These are phyloP conservation scores for Phoma herbarum DNA, from an alignment of 2,329 filamentous ascomycete species.

Conservation along the genomic window DNA sequence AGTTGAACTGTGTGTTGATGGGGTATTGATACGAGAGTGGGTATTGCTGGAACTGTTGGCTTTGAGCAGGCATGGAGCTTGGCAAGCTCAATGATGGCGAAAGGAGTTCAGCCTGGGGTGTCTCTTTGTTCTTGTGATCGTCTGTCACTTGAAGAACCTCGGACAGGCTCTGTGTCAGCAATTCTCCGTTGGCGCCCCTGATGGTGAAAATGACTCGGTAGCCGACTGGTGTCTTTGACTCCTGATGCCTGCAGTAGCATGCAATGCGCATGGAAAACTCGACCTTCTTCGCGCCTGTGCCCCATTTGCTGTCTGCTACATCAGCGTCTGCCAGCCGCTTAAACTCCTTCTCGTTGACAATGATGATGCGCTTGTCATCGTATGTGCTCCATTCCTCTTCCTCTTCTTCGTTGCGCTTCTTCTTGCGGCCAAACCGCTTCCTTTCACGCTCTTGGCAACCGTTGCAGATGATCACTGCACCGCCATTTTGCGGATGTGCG, in stretches of 20 bases:
- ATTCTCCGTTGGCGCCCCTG: slow-evolving; percentile 77
- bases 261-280: slow-evolving; percentile 94
- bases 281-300: slow-evolving; percentile 70
- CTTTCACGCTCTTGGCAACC: slow-evolving; percentile 93
- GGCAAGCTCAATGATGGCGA: slow-evolving; percentile 34
- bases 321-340: slow-evolving; percentile 46
- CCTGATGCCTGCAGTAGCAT: slow-evolving; percentile 95
- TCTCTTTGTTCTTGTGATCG: slow-evolving; percentile 79
- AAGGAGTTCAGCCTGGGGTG: slow-evolving; percentile 30
- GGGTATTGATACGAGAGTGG: slow-evolving; percentile 18
- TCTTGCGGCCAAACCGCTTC: slow-evolving; percentile 91
- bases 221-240: slow-evolving; percentile 78
- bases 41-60: slow-evolving; percentile 18
- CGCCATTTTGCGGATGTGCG: slow-evolving; percentile 82
- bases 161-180: slow-evolving; percentile 81
- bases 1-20: slow-evolving; percentile 22
- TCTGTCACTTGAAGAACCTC: slow-evolving; percentile 95
- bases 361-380: slow-evolving; percentile 55
- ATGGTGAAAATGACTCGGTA: slow-evolving; percentile 95
- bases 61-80: slow-evolving; percentile 27
- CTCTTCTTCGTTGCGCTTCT: slow-evolving; percentile 87
- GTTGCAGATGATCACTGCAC: slow-evolving; percentile 89
- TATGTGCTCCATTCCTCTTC: slow-evolving; percentile 78
- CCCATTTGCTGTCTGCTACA: slow-evolving; percentile 27
- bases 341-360: slow-evolving; percentile 52